phyloP scores from a whole-genome alignment of 2,329 filamentous ascomycete species.

The Amesomyces nigricolor region DNA sequence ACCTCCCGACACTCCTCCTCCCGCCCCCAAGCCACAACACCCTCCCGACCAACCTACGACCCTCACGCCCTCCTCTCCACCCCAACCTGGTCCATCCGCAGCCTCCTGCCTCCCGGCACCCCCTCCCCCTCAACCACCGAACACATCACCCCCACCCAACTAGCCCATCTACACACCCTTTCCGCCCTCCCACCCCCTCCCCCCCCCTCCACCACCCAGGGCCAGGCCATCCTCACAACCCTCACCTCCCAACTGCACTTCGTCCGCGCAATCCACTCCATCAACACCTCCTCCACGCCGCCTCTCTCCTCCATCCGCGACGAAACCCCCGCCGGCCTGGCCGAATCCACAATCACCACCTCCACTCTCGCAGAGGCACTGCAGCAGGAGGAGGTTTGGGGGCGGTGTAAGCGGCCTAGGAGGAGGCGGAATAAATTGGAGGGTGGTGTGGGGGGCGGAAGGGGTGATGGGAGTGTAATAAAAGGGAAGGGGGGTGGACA shows the following conservation, averaged over 20 bases:
- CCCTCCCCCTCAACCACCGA: neutral
- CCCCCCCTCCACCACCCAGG: slow-evolving; percentile 51
- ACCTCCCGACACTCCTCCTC: slow-evolving; percentile 6
- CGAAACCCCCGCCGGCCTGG: slow-evolving; percentile 55
- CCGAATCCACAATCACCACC: slow-evolving; percentile 55
- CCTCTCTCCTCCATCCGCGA: slow-evolving; percentile 78
- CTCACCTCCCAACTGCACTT: slow-evolving; percentile 83
- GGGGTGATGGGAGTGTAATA: slow-evolving; percentile 19
- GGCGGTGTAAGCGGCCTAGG: slow-evolving; percentile 45
- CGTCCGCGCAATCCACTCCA: slow-evolving; percentile 75
- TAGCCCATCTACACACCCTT: slow-evolving; percentile 80
- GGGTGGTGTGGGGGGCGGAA: neutral
- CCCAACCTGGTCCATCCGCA: slow-evolving; percentile 78
- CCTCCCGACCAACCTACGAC: slow-evolving; percentile 2
- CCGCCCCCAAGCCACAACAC: neutral
- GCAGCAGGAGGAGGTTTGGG: slow-evolving; percentile 54
- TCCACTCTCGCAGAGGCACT: slow-evolving; percentile 49
- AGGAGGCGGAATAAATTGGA: slow-evolving; percentile 26
- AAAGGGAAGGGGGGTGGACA: slow-evolving; percentile 30
- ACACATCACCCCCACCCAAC: slow-evolving; percentile 39
- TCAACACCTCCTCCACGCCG: slow-evolving; percentile 66
- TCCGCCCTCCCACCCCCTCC: slow-evolving; percentile 80
- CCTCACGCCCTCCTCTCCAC: slow-evolving; percentile 41
- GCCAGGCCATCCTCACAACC: slow-evolving; percentile 73
- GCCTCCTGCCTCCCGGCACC: slow-evolving; percentile 48